Conservation (phyloP, 2,329 filamentous ascomycete species). For the Trichoderma breve region DNA sequence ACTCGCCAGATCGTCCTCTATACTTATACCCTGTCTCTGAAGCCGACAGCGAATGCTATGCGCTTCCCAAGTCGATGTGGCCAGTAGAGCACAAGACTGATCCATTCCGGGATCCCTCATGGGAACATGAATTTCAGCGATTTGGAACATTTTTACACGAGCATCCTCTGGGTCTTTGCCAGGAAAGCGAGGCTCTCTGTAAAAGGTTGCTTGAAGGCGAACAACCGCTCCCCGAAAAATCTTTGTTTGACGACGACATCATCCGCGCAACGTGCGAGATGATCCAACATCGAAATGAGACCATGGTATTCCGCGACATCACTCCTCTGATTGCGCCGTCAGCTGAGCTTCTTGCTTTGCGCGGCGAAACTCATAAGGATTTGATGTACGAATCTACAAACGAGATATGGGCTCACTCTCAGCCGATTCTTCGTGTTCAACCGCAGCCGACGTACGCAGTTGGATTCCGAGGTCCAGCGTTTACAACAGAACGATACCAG, state of each 20-base stretch:
- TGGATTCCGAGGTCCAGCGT: constrained; percentile 41
- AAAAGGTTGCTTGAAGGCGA: constrained; percentile 31
- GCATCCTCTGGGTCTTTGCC: neutral
- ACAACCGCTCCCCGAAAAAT: constrained; percentile 33
- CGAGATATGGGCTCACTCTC: constrained; percentile 42
- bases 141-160: neutral
- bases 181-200: neutral
- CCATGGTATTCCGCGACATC: constrained; percentile 40
- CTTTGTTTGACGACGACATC: constrained; percentile 39
- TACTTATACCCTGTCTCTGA: neutral
- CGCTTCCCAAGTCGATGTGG: neutral
- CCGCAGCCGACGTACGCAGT: constrained; percentile 46
- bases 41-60: neutral
- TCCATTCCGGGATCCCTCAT: neutral
- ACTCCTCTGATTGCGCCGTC: constrained; percentile 39
- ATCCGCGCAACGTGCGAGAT: constrained; percentile 36
- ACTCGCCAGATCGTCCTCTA: neutral
- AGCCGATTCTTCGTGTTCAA: constrained; percentile 36
- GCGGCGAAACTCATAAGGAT: constrained; percentile 31
- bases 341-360: constrained; percentile 34
- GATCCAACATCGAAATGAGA: constrained; percentile 33
- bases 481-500: constrained; percentile 41
- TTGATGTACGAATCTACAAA: constrained; percentile 41
- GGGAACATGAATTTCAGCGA: neutral
- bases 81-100: neutral